These are phyloP conservation scores for Fusarium sp. DNA, from an alignment of 2,329 filamentous ascomycete species.

Conservation along the genomic window DNA sequence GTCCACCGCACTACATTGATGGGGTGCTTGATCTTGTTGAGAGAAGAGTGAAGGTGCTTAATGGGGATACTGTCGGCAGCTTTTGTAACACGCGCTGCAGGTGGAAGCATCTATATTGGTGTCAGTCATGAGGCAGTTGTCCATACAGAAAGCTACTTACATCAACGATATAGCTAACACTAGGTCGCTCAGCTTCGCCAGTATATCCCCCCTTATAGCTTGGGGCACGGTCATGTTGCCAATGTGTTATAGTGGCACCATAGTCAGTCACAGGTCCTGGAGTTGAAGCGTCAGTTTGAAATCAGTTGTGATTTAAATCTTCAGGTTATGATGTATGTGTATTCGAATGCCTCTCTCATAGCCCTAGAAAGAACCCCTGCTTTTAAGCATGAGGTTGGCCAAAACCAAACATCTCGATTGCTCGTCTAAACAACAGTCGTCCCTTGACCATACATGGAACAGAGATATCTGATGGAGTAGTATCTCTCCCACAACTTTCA, in stretches of 20 bases:
- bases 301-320: constrained; percentile 14
- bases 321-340: constrained; percentile 1
- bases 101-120: constrained; percentile 79
- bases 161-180: constrained; percentile 89
- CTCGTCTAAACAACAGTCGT: background rate
- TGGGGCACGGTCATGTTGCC: constrained; percentile 80
- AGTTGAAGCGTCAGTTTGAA: constrained; percentile 30
- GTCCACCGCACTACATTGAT: constrained; percentile 99
- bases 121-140: constrained; percentile 23
- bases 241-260: constrained; percentile 88
- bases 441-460: background rate
- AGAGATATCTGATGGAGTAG: background rate
- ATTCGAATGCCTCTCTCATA: background rate
- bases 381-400: background rate
- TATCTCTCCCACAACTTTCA: background rate
- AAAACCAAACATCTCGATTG: background rate
- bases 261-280: constrained; percentile 92
- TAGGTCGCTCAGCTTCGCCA: constrained; percentile 85
- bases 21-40: constrained; percentile 98
- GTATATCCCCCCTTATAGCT: constrained; percentile 76
- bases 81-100: constrained; percentile 76
- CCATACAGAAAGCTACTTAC: constrained; percentile 58
- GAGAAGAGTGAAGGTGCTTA: constrained; percentile 96
- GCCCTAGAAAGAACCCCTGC: background rate
- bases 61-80: constrained; percentile 89